Evolutionary conservation across 2,329 filamentous ascomycete genomes (phyloP), one percentile per base, ranked within the genome.

Genomic region (Dothidotthia symphoricarpi): DNA sequence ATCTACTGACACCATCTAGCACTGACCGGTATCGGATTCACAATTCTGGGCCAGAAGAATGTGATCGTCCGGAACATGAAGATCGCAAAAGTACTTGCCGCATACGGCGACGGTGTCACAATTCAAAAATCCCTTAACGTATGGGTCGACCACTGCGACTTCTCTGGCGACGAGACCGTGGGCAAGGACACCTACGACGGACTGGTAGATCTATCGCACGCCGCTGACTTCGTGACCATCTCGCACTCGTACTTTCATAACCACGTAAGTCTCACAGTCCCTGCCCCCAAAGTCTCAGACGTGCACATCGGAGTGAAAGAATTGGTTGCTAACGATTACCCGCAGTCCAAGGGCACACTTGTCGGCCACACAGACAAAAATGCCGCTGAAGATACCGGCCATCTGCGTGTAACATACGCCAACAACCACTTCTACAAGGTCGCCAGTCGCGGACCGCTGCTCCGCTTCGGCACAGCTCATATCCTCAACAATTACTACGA

Each of bases 381-480:
- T 65, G 65, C 51, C 17, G 67, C 56, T 34, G 52, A 55, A 34
- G 82, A 85, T 65, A 76, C 59, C 1, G 81, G 81, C 47, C 71
- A 80, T 55, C 73, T 85, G 22, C 75, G 72, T 60, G 69, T 85
- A 27, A 85, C 82, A 37, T 82, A 81, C 58, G 75, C 75, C 66
- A 78, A 83, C 73, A 85, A 85, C 74, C 71, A 77, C 69, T 85
- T 74, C 73, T 61, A 61, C 53, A 81, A 83, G 67, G 66, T 83
- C 55, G 78, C 80, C 70, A 81, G 77, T 6, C 81, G 82, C 36
- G 69, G 69, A 1, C 82, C 82, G 4, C 77, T 75, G 3, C 60
- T 84, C 54, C 79, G 81, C 45, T 85, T 85, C 68, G 82, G 81
- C 26, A 82, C 77, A 30, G 78, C 68, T 4, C 82, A 85, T 67